Base-by-base conservation (phyloP, 202 grass and related monocot species). In the Hordeum pubiflorum region DNA sequence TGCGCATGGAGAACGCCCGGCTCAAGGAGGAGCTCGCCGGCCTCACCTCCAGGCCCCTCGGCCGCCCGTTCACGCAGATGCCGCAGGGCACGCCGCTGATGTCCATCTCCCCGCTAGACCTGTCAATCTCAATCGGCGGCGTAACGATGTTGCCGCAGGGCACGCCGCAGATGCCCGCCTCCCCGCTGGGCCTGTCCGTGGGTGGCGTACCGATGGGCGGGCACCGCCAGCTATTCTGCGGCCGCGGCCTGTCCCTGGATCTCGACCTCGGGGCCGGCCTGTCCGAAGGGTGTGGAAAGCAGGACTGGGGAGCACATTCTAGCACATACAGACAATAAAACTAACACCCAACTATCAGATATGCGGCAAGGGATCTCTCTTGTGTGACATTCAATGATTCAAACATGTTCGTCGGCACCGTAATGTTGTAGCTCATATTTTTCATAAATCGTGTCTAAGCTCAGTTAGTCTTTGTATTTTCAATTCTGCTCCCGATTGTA, bases 11-110 rank as follows among this genome's bases (percentile, higher is more conserved):
- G 79, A 97, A 97, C 79, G 76, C 91, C 14, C 91, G 88, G 0
- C 81, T 97, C 67, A 94, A 97, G 76, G 91, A 94, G 61, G 91
- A 97, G 95, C 84, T 98, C 58, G 82, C 92, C 20, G 83, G 83
- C 77, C 39, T 94, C 37, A 88, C 95, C 55, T 94, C 90, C 18
- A 94, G 88, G 84, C 91, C 83, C 86, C 85, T 98, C 0, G 95
- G 95, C 41, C 89, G 92, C 58, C 90, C 95, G 4, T 86, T 89
- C 60, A 93, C 90, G 20, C 95, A 98, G 70, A 86, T 29, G 27
- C 27, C 27, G 27, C 27, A 29, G 27, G 63, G 87, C 59, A 85
- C 72, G 17, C 83, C 86, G 27, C 83, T 82, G 34, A 46, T 88
- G 36, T 72, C 82, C 4, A 32, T 82, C 14, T 85, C 89, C 7